A percentile compares a stretch with the other conserved stretches of the same genome.
These are phyloP conservation scores for Panicum hallii DNA, from an alignment of 202 grass and related monocot species.

Conservation along the genomic window DNA sequence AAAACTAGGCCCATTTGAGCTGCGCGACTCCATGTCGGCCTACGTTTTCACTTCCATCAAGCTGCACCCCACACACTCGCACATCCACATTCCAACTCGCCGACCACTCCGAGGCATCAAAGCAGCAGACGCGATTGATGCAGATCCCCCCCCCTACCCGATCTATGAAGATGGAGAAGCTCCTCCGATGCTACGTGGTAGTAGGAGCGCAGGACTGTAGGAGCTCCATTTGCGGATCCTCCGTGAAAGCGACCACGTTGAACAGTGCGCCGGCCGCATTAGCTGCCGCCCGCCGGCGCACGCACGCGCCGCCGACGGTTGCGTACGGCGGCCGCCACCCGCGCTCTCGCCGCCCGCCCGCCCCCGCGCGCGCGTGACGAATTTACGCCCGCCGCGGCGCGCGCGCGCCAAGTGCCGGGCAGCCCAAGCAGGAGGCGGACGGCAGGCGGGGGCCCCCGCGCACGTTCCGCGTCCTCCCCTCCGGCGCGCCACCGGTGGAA, in stretches of 20 bases:
- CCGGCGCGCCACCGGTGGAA: conserved; percentile 6
- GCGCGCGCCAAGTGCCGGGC: not conserved
- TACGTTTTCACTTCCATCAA: too few relatives aligned
- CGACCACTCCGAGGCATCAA: too few relatives aligned
- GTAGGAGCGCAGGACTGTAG: too few relatives aligned
- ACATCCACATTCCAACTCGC: too few relatives aligned
- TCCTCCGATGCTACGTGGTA: not conserved
- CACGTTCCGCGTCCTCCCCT: not conserved
- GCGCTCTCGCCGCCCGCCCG: too few relatives aligned
- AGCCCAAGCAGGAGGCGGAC: not conserved
- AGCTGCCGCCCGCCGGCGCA: not conserved
- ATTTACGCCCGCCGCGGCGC: not conserved
- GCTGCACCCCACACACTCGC: too few relatives aligned
- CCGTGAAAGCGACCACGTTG: not conserved
- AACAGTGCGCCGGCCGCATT: not conserved
- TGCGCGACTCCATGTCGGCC: too few relatives aligned
- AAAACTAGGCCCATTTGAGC: not conserved
- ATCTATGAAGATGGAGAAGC: not conserved
- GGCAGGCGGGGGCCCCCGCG: not conserved
- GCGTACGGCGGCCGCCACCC: not conserved
- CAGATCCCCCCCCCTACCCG: not conserved
- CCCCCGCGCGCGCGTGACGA: not conserved
- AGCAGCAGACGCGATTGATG: too few relatives aligned
- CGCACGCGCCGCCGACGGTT: not conserved
- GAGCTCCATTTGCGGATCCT: not conserved